These are phyloP conservation scores for Sesbania bispinosa DNA, from an alignment of 306 rosid genomes.

Conservation along the genomic window DNA sequence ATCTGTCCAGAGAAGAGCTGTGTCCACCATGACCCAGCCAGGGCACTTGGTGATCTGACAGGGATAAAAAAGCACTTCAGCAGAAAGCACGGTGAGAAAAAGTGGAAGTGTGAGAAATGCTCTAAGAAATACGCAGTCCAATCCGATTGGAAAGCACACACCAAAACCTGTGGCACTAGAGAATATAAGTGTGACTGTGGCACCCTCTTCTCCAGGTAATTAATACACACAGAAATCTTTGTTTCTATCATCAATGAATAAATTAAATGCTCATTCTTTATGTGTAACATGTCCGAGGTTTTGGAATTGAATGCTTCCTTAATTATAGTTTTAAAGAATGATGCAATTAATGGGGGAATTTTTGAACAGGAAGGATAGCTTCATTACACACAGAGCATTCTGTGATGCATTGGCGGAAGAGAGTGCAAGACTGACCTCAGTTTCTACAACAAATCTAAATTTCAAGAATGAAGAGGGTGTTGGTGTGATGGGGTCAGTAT, in stretches of 20 bases:
- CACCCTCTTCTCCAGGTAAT: conserved; percentile 83
- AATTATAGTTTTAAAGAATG: conserved; percentile 19
- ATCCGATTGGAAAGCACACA: conserved; percentile 97
- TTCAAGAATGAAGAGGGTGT: conserved; percentile 52
- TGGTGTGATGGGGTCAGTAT: not conserved
- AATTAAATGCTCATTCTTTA: conserved; percentile 34
- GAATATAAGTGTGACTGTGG: conserved; percentile 97
- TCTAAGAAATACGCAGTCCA: conserved; percentile 95
- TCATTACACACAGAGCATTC: conserved; percentile 95
- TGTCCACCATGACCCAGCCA: conserved; percentile 77
- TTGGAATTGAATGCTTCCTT: conserved; percentile 38
- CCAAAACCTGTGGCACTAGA: conserved; percentile 91
- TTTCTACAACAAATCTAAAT: conserved; percentile 50
- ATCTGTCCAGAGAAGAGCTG: conserved; percentile 88
- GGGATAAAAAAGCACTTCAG: conserved; percentile 95
- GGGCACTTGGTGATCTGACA: conserved; percentile 94
- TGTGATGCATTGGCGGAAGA: conserved; percentile 97
- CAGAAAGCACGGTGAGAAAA: conserved; percentile 93
- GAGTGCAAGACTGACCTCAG: conserved; percentile 73
- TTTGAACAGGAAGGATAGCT: conserved; percentile 83
- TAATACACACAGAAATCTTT: not conserved
- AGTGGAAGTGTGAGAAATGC: conserved; percentile 97
- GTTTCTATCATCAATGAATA: not conserved
- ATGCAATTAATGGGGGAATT: conserved; percentile 16
- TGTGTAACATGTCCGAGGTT: conserved; percentile 31